phyloP scores from a whole-genome alignment of 306 rosid species.

The Datisca glomerata region DNA sequence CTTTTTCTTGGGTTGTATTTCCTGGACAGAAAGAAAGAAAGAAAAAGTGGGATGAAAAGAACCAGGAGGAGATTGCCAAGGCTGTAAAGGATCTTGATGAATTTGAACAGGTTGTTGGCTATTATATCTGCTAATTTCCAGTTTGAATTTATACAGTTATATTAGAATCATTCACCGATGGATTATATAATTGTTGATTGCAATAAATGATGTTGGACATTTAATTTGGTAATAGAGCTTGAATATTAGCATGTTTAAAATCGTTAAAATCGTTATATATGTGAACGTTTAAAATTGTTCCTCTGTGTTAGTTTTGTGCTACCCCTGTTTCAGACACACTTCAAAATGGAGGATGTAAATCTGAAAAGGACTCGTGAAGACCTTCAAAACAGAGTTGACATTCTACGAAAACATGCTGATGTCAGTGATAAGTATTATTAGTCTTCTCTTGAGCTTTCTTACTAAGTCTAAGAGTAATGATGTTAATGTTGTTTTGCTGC shows the following conservation, averaged over 20 bases:
- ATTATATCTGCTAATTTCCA: conserved; percentile 4
- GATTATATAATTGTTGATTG: too few species aligned
- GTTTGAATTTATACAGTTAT: too few species aligned
- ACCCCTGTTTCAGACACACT: conserved; percentile 41
- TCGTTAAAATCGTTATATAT: too few species aligned
- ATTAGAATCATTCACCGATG: too few species aligned
- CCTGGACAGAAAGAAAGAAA: conserved; percentile 65
- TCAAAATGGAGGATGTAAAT: conserved; percentile 46
- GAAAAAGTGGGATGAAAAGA: conserved; percentile 82
- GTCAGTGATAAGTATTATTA: conserved; percentile 33
- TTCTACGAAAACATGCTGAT: conserved; percentile 74
- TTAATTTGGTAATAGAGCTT: too few species aligned
- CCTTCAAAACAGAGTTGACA: conserved; percentile 65
- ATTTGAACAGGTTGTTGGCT: conserved; percentile 72
- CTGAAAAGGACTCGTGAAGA: conserved; percentile 66
- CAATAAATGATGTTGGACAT: too few species aligned
- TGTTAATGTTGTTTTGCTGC: conserved; percentile 17
- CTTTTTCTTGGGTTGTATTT: conserved; percentile 3
- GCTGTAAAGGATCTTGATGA: conserved; percentile 70
- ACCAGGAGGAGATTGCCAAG: conserved; percentile 83
- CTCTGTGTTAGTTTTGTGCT: not conserved
- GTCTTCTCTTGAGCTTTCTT: conserved; percentile 8
- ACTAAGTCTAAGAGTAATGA: conserved; percentile 3
- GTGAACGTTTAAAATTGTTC: too few species aligned
- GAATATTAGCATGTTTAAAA: too few species aligned